phyloP scores from a whole-genome alignment of 1,284 basidiomycete species.

The Ustilago cynodontis region DNA sequence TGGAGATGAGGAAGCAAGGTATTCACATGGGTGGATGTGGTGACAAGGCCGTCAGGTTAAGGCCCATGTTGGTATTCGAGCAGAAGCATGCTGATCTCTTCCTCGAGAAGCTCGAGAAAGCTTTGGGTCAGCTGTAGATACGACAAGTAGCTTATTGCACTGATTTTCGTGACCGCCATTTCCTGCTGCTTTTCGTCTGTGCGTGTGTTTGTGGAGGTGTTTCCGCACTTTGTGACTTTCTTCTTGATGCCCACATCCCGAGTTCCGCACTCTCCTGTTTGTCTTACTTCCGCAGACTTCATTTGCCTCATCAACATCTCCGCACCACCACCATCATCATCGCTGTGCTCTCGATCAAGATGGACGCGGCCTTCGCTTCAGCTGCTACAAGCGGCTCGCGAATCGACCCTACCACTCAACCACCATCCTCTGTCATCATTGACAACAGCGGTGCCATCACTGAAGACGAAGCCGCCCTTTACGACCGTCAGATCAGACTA shows the following conservation, averaged over 20 bases:
- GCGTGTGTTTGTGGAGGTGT: neutral
- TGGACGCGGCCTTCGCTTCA: neutral
- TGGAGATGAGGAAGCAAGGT: constrained; percentile 71
- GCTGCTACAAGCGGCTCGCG: neutral
- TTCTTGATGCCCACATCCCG: constrained; percentile 6
- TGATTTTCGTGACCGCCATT: neutral
- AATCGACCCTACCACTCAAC: constrained; percentile 6
- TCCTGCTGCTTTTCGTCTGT: neutral
- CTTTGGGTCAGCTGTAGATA: constrained; percentile 21
- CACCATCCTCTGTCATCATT: neutral
- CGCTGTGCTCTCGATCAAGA: neutral
- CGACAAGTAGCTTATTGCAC: neutral
- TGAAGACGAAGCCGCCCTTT: constrained; percentile 84
- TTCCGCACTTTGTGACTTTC: constrained; percentile 11
- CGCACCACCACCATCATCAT: constrained; percentile 1
- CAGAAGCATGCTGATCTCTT: constrained; percentile 72
- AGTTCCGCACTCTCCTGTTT: constrained; percentile 12
- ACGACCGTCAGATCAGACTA: constrained; percentile 95
- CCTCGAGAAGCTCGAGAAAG: constrained; percentile 67
- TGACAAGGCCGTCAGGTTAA: constrained; percentile 71
- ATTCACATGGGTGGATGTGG: constrained; percentile 72
- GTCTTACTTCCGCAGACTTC: neutral
- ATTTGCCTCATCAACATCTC: constrained; percentile 4
- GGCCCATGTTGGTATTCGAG: constrained; percentile 73
- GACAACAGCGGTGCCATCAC: constrained; percentile 29